Base-by-base conservation (phyloP, 176 grass and related monocot species). In the Stipa capillata region DNA sequence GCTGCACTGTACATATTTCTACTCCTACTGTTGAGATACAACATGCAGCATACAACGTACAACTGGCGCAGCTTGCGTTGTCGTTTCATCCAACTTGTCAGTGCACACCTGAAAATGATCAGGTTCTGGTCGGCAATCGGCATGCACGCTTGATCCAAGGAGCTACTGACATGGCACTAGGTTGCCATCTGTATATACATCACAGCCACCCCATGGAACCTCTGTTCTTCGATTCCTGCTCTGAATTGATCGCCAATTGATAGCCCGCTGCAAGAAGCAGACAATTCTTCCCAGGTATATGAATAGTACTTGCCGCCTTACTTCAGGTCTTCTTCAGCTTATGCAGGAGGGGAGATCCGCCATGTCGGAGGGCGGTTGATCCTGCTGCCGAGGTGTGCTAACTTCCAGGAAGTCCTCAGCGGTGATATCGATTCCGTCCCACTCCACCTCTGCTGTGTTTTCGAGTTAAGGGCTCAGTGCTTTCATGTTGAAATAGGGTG, bases 401-500 rank as follows among this genome's bases (percentile, higher is more conserved):
- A 82, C 77, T 66, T 87, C 85, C 78, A 93, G 44, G 65, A 89
- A 87, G 57, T 89, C 84, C 65, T 93, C 91, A 0, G 84, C 35
- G 8, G 51, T 82, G 73, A 93, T 84, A 14, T 81, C 71, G 1
- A 93, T 84, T 64, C 81, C 73, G 0, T 89, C 87, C 91, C 83
- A 89, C 68, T 85, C 72, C 47, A 86, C 83, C 28, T 82, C 91
- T 33, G 77, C 91, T 93, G 44, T 59, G 14, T 66, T 64, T 41
- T 55, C 14, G 8, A 69, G 91, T 83, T 84, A 86, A 86, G 83
- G 63, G 36, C 50, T 23, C 39, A 48, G 50, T 48, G 5, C 17
- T 67, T 81, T 82, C 78, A 77, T 37, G 79, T 58, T 0, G 25
- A 86, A 77, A 40, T 36, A 27, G 29, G n/a, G 57, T 14, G 17